Base-by-base conservation (phyloP, 768 basidiomycete species). In the Pleurotus ostreatus region DNA sequence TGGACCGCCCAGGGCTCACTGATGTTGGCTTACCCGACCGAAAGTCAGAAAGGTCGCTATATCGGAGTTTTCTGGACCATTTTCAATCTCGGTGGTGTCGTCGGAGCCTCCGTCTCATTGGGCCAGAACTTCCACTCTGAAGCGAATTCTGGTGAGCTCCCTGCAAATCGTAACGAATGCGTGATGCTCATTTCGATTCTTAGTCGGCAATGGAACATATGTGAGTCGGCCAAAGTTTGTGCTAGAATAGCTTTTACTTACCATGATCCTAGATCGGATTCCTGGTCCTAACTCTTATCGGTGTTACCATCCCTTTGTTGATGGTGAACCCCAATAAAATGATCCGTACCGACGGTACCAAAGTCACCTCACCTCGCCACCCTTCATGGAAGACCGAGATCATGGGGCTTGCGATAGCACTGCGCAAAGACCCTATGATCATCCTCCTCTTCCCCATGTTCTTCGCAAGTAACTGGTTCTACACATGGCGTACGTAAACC, bases 1-100 rank as follows among this genome's bases (percentile, higher is more conserved):
- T 92, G 90, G 90, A 86, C 89, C 0, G 88, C 90, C 1, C 90
- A 92, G 63, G 91, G 89, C 16, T 85, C 83, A n/a, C 71, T 93
- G 57, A 92, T 92, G 84, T 71, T 94, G 69, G 82, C 87, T 2
- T 93, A 92, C 68, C 87, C 89, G 0, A 89, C 87, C 0, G 90
- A 92, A 66, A 65, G 69, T 47, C 81, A 92, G 67, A 92, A 92
- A 68, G 90, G 89, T 11, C 72, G 70, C 30, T 91, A 79, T 69
- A 89, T 92, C 54, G 85, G 80, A 43, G 81, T 89, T 46, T 92
- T 92, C 71, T 92, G 90, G 91, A 72, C 79, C 45, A 87, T 92
- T 58, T 92, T 94, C 74, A 91, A 92, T 62, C 59, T 91, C 15
- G 89, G 89, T 20, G 84, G 84, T 45, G 87, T 93, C 47, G 83